A percentile compares a stretch with the other conserved stretches of the same genome.
phyloP scores from a whole-genome alignment of 768 basidiomycete species.

The Tylopilus plumbeoviolaceoides region DNA sequence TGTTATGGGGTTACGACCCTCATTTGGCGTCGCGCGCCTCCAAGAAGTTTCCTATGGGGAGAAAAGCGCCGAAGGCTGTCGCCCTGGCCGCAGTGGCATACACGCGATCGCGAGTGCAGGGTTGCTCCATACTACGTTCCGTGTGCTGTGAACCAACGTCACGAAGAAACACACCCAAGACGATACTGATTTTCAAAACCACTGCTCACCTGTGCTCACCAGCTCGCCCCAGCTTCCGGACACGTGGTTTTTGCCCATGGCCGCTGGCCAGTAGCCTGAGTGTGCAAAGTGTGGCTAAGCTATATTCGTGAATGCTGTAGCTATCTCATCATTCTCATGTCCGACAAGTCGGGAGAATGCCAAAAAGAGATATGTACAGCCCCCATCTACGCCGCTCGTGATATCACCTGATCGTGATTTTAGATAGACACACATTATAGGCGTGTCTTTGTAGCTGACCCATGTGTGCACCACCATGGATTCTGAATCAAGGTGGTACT shows the following conservation, averaged over 20 bases:
- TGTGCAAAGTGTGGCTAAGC: not conserved
- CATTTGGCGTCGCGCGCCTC: conserved; percentile 17
- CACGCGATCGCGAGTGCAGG: conserved; percentile 11
- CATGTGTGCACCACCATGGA: not conserved
- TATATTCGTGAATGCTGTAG: not conserved
- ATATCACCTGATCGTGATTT: not conserved
- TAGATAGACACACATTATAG: too few relatives aligned
- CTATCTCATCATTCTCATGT: too few relatives aligned
- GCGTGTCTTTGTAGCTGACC: not conserved
- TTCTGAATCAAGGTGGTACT: not conserved
- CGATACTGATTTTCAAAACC: not conserved
- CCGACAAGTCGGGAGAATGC: not conserved
- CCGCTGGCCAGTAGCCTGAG: too few relatives aligned
- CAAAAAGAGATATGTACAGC: not conserved
- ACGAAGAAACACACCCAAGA: not conserved
- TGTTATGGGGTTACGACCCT: conserved; percentile 17
- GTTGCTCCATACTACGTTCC: not conserved
- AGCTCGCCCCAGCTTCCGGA: not conserved
- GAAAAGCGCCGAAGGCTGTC: conserved; percentile 8
- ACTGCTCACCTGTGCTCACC: conserved; percentile 9
- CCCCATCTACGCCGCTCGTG: not conserved
- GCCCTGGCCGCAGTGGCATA: conserved; percentile 12
- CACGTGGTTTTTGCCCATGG: not conserved
- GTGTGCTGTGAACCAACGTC: conserved; percentile 11
- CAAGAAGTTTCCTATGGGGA: conserved; percentile 9